These are phyloP conservation scores for Penicillium lagena DNA, from an alignment of 495 filamentous ascomycete species.

Conservation along the genomic window DNA sequence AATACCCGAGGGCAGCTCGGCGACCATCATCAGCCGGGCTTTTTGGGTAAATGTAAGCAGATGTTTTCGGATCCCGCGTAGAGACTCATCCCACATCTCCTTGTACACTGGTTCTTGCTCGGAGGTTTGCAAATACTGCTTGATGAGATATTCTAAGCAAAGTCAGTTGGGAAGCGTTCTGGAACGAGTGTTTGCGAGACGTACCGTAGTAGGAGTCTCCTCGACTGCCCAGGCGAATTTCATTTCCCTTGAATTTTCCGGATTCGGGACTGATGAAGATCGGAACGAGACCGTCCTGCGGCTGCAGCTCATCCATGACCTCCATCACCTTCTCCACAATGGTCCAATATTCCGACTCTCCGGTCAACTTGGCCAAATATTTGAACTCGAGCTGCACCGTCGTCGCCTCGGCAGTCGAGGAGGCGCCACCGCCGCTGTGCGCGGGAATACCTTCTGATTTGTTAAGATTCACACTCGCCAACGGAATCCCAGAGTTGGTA, in stretches of 20 bases:
- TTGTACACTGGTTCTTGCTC: constrained; percentile 80
- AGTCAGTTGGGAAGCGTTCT: background rate
- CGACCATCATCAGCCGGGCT: constrained; percentile 76
- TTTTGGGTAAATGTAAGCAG: constrained; percentile 81
- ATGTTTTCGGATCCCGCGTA: constrained; percentile 83
- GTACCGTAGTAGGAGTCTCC: constrained; percentile 92
- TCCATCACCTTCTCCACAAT: constrained; percentile 87
- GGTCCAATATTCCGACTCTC: constrained; percentile 86
- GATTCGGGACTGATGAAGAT: constrained; percentile 80
- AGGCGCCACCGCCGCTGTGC: constrained; percentile 81
- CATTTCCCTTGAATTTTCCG: constrained; percentile 71
- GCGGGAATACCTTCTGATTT: constrained; percentile 66
- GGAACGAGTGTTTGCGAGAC: background rate
- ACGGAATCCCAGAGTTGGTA: constrained; percentile 77
- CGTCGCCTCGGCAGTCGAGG: constrained; percentile 88
- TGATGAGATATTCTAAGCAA: constrained; percentile 78
- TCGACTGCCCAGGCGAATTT: constrained; percentile 86
- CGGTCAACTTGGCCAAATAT: constrained; percentile 90
- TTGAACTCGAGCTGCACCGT: constrained; percentile 95
- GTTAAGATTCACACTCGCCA: constrained; percentile 82
- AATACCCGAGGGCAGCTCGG: constrained; percentile 75
- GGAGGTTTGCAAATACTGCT: constrained; percentile 91
- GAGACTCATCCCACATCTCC: constrained; percentile 86
- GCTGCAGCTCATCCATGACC: constrained; percentile 72
- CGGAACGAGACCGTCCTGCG: constrained; percentile 77